These are phyloP conservation scores for Candida sithepensis DNA, from an alignment of 805 yeast species.

Conservation along the genomic window DNA sequence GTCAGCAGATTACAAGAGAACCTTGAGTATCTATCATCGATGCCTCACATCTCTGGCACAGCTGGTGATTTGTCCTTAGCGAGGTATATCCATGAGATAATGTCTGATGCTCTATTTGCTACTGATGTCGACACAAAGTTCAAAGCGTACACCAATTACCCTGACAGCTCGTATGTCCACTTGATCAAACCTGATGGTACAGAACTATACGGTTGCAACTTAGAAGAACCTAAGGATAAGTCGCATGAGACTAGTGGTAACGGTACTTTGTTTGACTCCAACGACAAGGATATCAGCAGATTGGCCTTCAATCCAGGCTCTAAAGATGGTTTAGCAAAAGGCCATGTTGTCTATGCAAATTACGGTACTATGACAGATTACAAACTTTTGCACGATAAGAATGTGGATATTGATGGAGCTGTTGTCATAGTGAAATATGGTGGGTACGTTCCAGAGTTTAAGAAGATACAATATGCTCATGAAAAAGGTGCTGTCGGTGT, in stretches of 20 bases:
- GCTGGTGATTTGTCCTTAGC: slow-evolving; percentile 77
- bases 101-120: slow-evolving; percentile 54
- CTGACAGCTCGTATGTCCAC: slow-evolving; percentile 36
- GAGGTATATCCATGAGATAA: slow-evolving; percentile 56
- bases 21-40: slow-evolving; percentile 66
- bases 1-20: slow-evolving; percentile 57
- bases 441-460: slow-evolving; percentile 43
- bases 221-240: slow-evolving; percentile 18
- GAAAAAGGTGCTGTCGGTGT: slow-evolving; percentile 58
- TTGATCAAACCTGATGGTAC: slow-evolving; percentile 19
- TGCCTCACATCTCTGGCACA: slow-evolving; percentile 89
- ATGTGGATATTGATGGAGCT: slow-evolving; percentile 41
- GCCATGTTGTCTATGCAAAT: slow-evolving; percentile 58
- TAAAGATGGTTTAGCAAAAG: slow-evolving; percentile 50
- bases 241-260: slow-evolving; percentile 8
- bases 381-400: slow-evolving; percentile 32
- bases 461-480: slow-evolving; percentile 54
- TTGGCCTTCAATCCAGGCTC: slow-evolving; percentile 70
- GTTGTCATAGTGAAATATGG: slow-evolving; percentile 64
- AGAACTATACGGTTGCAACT: slow-evolving; percentile 16
- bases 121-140: slow-evolving; percentile 47
- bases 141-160: slow-evolving; percentile 63
- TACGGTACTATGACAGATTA: slow-evolving; percentile 62
- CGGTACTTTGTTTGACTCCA: neutral
- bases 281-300: slow-evolving; percentile 32